A percentile compares a stretch with the other conserved stretches of the same genome.
Evolutionary conservation across 1,284 basidiomycete species (phyloP).

Genomic region (Phenoliferia sp.): DNA sequence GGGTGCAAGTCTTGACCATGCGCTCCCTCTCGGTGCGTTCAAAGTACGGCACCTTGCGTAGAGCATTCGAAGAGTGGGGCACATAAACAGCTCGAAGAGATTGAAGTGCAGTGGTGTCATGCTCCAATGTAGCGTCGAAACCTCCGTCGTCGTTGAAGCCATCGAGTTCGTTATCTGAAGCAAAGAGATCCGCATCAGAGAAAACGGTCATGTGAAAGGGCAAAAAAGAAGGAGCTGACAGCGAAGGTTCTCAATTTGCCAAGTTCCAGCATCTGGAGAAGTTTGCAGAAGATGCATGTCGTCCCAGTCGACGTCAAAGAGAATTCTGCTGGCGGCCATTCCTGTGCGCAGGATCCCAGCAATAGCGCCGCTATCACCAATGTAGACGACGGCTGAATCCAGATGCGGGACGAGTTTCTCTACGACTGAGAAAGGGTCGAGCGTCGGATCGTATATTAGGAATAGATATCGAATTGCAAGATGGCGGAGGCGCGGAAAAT

Average conservation of each 20-base stretch:
- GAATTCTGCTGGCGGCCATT: not conserved
- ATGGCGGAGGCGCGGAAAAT: not conserved
- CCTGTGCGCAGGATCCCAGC: not conserved
- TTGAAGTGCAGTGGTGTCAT: not conserved
- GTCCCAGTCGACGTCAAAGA: not conserved
- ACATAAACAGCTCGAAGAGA: not conserved
- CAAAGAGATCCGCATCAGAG: not conserved
- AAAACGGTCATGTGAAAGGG: not conserved
- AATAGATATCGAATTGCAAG: not conserved
- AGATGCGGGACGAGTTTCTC: not conserved
- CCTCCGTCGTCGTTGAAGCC: not conserved
- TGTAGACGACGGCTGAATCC: not conserved
- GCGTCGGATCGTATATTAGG: not conserved
- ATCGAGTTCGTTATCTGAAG: not conserved
- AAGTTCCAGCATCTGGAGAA: not conserved
- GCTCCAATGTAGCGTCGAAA: not conserved
- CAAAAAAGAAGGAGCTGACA: not conserved
- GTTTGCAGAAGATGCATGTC: not conserved
- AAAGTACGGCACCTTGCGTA: too few relatives aligned
- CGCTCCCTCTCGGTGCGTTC: not conserved
- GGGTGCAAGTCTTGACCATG: not conserved
- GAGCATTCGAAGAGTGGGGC: not conserved
- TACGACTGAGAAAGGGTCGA: not conserved
- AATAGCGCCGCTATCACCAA: not conserved
- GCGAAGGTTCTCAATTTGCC: not conserved